Percentiles rank a stretch among this genome's conserved stretches.
phyloP scores from a whole-genome alignment of 345 rosid species.

The Rhizophora mangle region DNA sequence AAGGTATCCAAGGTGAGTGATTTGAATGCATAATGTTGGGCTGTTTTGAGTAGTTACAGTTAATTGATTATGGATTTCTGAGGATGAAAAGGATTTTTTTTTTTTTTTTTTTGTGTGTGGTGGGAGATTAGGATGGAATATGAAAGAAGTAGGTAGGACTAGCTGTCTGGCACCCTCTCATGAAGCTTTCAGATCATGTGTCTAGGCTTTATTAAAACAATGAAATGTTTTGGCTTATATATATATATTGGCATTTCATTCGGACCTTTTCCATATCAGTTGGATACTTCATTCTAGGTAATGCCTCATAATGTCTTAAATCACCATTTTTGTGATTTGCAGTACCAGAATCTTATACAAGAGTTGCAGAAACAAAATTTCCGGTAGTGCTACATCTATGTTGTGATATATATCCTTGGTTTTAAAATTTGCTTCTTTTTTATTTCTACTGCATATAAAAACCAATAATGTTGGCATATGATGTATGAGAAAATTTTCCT shows the following conservation, averaged over 20 bases:
- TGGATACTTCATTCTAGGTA: background rate
- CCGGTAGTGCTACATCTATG: slow-evolving; percentile 51
- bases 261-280: background rate
- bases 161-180: background rate
- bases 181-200: background rate
- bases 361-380: slow-evolving; percentile 75
- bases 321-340: slow-evolving; percentile 46
- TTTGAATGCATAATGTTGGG: background rate
- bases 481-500: background rate
- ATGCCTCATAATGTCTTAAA: slow-evolving; percentile 16
- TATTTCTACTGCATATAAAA: background rate
- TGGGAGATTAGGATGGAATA: background rate
- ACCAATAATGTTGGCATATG: background rate
- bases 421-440: background rate
- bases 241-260: background rate
- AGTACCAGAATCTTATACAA: slow-evolving; percentile 63
- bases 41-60: background rate
- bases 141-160: background rate
- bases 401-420: slow-evolving; percentile 7
- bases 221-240: background rate
- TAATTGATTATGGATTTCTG: background rate
- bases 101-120: background rate
- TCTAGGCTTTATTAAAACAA: background rate
- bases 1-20: background rate
- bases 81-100: background rate